Base-by-base conservation (phyloP, 2,329 filamentous ascomycete genomes). In the Alternaria burnsii region DNA sequence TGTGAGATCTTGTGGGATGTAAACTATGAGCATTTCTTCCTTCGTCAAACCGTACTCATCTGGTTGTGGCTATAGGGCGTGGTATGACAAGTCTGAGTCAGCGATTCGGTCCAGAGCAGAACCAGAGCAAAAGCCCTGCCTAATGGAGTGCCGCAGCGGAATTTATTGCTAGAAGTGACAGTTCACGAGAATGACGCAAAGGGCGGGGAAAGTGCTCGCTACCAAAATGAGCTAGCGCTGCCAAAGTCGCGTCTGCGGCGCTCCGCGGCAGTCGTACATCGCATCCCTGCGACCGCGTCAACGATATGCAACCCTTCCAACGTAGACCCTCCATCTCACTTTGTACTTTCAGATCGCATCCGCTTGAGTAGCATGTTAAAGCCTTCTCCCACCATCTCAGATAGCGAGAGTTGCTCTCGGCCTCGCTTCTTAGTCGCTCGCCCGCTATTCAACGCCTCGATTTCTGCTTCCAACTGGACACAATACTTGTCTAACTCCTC, bases 111-210 rank as follows among this genome's bases (percentile, higher is more conserved):
- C 46, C 30, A 48, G 46, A 24, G 18, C 20, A 12, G 12, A 6
- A 16, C 20, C 20, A 48, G 14, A 38, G 8, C 32, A 20, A 34
- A 10, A 9, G 1, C 50, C 16, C 42, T 40, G 11, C 48, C 36
- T 18, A 38, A 56, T 56, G 9, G 10, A 36, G 40, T 54, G 22
- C 34, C 11, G 18, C 56, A 47, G 24, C 30, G 42, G 46, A 32
- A 55, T 53, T 48, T 55, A 52, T 59, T 58, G 32, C 55, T 43
- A 32, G 26, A 48, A 41, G 55, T 42, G 38, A 42, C 26, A 36
- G 30, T 22, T 55, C 48, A 16, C 36, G 41, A 46, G 4, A 20
- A 62, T 66, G 63, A 66, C 63, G 58, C 61, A 63, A 38, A 6
- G 44, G 7, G 50, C 50, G 44, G 52, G 63, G 60, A 52, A 64